Conservation (phyloP, 805 yeast species). For the Yamadazyma laniorum region DNA sequence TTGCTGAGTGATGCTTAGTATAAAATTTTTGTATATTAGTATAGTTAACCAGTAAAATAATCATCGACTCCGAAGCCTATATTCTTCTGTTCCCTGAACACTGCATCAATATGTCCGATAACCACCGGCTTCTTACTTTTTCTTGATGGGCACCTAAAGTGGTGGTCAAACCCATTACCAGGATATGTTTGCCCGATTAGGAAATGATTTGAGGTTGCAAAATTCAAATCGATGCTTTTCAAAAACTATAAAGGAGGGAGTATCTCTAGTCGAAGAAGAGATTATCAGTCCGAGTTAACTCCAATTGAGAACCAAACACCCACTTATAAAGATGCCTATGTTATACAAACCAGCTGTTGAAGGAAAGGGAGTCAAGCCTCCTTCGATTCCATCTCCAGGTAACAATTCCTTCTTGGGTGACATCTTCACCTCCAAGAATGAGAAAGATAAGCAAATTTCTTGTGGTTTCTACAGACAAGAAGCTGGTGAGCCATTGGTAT, state of each 20-base stretch:
- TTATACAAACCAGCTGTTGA: slow-evolving; percentile 51
- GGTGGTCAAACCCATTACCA: too few relatives aligned
- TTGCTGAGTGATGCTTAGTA: slow-evolving; percentile 13
- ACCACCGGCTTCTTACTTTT: too few relatives aligned
- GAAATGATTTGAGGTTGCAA: slow-evolving; percentile 4
- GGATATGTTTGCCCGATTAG: slow-evolving; percentile 11
- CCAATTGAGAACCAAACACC: too few relatives aligned
- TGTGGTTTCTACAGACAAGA: slow-evolving; percentile 72
- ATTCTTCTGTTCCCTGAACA: too few relatives aligned
- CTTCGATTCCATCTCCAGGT: slow-evolving; percentile 61
- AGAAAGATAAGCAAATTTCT: slow-evolving; percentile 56
- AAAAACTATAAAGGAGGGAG: slow-evolving; percentile 8
- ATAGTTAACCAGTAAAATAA: too few relatives aligned
- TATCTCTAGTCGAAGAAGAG: too few relatives aligned
- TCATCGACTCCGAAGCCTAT: too few relatives aligned
- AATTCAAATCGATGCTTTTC: slow-evolving; percentile 1
- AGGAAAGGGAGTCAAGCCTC: slow-evolving; percentile 54
- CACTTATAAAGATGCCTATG: slow-evolving; percentile 47
- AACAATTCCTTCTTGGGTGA: slow-evolving; percentile 71
- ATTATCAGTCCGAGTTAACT: too few relatives aligned
- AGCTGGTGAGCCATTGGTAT: slow-evolving; percentile 66
- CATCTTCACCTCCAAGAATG: slow-evolving; percentile 58
- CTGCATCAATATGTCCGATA: too few relatives aligned
- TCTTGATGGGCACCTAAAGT: background rate
- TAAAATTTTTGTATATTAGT: too few relatives aligned